phyloP scores from a whole-genome alignment of 352 stramenopile genomes.

The Phytophthora pisi region DNA sequence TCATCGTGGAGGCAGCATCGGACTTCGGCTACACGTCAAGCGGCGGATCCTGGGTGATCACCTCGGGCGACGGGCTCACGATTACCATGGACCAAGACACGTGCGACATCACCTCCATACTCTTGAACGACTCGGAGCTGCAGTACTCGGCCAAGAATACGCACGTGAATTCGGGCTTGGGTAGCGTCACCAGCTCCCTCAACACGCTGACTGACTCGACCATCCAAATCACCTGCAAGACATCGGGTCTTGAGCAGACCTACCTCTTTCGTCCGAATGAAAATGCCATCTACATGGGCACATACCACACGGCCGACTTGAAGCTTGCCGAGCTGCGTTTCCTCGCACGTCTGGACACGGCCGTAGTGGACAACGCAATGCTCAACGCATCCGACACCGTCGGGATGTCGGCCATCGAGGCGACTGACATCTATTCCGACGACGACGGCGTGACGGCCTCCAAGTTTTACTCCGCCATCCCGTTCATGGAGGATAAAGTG shows the following conservation, averaged over 20 bases:
- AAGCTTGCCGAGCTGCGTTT: slow-evolving; percentile 50
- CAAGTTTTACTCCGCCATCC: slow-evolving; percentile 45
- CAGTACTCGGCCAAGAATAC: slow-evolving; percentile 53
- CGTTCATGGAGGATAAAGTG: slow-evolving; percentile 37
- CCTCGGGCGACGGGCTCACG: slow-evolving; percentile 33
- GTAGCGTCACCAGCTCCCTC: slow-evolving; percentile 40
- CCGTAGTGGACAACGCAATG: slow-evolving; percentile 36
- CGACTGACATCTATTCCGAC: slow-evolving; percentile 42
- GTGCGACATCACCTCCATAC: slow-evolving; percentile 51
- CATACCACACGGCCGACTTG: slow-evolving; percentile 45
- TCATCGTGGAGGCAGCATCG: slow-evolving; percentile 11
- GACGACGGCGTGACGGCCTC: slow-evolving; percentile 36
- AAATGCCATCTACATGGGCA: slow-evolving; percentile 61
- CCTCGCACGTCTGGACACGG: slow-evolving; percentile 40
- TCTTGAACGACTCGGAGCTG: slow-evolving; percentile 43
- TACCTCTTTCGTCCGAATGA: slow-evolving; percentile 53
- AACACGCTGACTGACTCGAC: slow-evolving; percentile 33
- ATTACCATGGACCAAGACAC: slow-evolving; percentile 46
- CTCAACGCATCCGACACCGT: slow-evolving; percentile 30
- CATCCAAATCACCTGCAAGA: slow-evolving; percentile 49
- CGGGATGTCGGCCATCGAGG: slow-evolving; percentile 40
- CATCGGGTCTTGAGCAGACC: slow-evolving; percentile 44
- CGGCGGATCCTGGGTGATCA: slow-evolving; percentile 39
- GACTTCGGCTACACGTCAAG: slow-evolving; percentile 40
- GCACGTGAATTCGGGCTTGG: slow-evolving; percentile 47